Evolutionary conservation across 176 grass and related monocot species (phyloP), one percentile per base, ranked within the genome.

Genomic region (Aegilops longissima): DNA sequence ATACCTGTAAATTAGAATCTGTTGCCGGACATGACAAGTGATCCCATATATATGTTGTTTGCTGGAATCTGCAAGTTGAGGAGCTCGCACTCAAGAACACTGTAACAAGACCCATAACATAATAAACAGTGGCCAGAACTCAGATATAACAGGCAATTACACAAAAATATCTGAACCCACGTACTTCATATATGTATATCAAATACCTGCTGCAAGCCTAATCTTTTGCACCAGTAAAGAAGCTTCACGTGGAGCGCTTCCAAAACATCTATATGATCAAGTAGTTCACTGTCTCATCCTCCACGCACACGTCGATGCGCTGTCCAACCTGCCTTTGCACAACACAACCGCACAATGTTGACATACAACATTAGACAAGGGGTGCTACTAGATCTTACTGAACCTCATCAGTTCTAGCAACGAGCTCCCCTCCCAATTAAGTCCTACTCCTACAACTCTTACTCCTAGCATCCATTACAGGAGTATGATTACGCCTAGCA

Each of bases 31-130:
- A 80, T 92, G 3, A 96, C 38, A n/a, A 98, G 94, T 14, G 90
- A 93, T 3, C 90, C 97, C 12, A 98, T 8, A 96, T 51, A 30
- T 30, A 30, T 51, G 59, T 78, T 82, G 56, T 96, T 96, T 27
- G 97, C 96, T 9, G 97, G 94, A 64, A 91, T 93, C 70, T 95
- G 90, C 88, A 96, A 38, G 72, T 98, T 98, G 45, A 96, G 90
- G 13, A 98, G 86, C 74, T 96, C 90, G 29, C 91, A 96, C 73
- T 98, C 87, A 3, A 98, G 93, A 85, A 98, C 85, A 87, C 94
- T 94, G 88, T 61, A 79, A 66, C 64, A 74, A 52, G 52, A 17
- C 47, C 4, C 0, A 51, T 0, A 16, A 51, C 47, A 51, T 4
- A 5, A 13, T 14, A 51, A 51, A 51, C 12, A 51, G 12, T 0